Evolutionary conservation across 164 flowering plant genomes (phyloP), one percentile per base, ranked within the genome.

Genomic region (Nymphaea colorata): DNA sequence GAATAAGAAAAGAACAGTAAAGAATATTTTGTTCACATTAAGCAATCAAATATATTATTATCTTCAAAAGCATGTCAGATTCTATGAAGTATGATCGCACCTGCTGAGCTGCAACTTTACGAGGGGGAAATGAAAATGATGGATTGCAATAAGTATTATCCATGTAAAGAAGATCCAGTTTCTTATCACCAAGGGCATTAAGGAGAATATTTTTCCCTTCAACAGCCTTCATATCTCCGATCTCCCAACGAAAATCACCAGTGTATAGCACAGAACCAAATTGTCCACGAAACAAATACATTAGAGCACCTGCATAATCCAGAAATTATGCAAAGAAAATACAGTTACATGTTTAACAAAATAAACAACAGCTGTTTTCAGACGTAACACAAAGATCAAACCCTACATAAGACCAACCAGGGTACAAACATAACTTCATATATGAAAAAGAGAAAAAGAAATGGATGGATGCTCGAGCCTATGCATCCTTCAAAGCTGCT

Each of bases 81-180:
- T 2, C 55, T 6, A 12, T 12, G 12, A 47, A 47, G 12, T 4
- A 47, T 47, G 36, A 25, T 25, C 36, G 55, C 41, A 91, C 96
- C 98, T 87, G 92, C 75, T 77, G 79, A 67, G 94, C 86, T 67
- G 82, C 88, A 76, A 76, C 81, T 75, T 81, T 77, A n/a, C 92
- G 83, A 55, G 93, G 72, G 61, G 98, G 96, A 75, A 92, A 90
- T 61, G 69, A 74, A 77, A 76, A 92, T 2, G 78, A 75, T 4
- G 98, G 95, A 73, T 87, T 87, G 69, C 96, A 88, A 64, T 87
- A 92, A 5, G 98, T 90, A 74, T 90, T 90, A 67, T 92, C 98
- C 74, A 92, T 47, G 76, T 90, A 85, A 47, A 92, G 86, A 36
- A 76, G 63, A 67, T 88, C 87, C 42, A 92, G 71, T 63, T 64